These are phyloP conservation scores for Nemania abortiva DNA, from an alignment of 2,329 filamentous ascomycete genomes.

Conservation along the genomic window DNA sequence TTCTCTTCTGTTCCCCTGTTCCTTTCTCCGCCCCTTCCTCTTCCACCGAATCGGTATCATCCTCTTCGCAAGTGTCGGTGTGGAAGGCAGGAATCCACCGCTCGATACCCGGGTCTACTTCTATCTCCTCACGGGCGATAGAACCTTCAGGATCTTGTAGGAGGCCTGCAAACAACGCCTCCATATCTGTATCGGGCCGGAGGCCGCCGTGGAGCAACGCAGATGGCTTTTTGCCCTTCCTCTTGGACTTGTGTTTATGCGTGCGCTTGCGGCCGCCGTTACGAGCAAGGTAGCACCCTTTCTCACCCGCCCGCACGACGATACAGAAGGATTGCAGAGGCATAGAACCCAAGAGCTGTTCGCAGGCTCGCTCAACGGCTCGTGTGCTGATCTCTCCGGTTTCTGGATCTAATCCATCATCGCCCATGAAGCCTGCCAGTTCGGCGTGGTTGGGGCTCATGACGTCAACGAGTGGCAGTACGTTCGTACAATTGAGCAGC, in stretches of 20 bases:
- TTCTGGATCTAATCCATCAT: slow-evolving; percentile 64
- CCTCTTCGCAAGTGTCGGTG: slow-evolving; percentile 47
- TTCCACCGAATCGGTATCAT: background rate
- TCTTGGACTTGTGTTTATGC: slow-evolving; percentile 37
- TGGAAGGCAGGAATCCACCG: slow-evolving; percentile 86
- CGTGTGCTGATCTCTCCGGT: slow-evolving; percentile 66
- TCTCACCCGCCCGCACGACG: slow-evolving; percentile 77
- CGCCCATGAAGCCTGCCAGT: slow-evolving; percentile 85
- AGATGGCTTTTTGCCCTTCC: slow-evolving; percentile 57
- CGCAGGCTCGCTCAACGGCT: slow-evolving; percentile 69
- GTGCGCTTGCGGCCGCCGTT: slow-evolving; percentile 66
- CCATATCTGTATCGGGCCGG: slow-evolving; percentile 72
- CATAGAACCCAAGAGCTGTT: slow-evolving; percentile 73
- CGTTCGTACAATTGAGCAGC: slow-evolving; percentile 73
- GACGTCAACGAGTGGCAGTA: slow-evolving; percentile 70
- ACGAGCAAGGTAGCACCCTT: slow-evolving; percentile 75
- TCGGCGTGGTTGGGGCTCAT: slow-evolving; percentile 88
- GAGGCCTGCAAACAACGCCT: slow-evolving; percentile 70
- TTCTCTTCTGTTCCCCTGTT: background rate
- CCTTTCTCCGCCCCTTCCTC: background rate
- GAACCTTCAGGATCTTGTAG: slow-evolving; percentile 65
- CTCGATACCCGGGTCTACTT: slow-evolving; percentile 73
- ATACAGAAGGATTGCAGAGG: slow-evolving; percentile 74
- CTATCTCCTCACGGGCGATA: slow-evolving; percentile 68
- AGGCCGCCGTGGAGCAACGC: slow-evolving; percentile 62